Conservation (phyloP, 805 yeast species). For the Candida endomychidarum region DNA sequence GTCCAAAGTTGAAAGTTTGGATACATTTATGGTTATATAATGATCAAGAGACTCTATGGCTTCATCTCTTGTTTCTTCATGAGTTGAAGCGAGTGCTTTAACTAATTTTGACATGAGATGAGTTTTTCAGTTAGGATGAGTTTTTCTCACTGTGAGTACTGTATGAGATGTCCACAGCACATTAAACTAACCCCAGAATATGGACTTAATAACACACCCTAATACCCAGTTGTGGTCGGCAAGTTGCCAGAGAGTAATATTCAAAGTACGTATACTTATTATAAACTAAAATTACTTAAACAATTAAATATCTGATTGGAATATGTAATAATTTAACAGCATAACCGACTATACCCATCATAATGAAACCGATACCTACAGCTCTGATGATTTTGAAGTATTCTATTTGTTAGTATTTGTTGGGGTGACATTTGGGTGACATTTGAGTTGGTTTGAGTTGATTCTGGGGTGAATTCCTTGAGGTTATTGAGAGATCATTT, state of each 20-base stretch:
- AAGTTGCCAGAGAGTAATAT: too few species aligned
- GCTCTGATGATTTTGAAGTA: conserved; percentile 87
- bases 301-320: conserved; percentile 94
- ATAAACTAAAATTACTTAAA: too few species aligned
- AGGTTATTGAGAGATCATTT: too few species aligned
- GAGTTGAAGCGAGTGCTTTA: conserved; percentile 81
- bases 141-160: background rate
- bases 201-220: too few species aligned
- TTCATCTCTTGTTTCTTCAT: conserved; percentile 68
- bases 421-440: too few species aligned
- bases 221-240: too few species aligned
- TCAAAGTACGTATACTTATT: too few species aligned
- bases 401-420: conserved; percentile 40
- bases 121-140: background rate
- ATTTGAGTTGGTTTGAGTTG: too few species aligned
- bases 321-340: conserved; percentile 91
- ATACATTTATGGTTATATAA: conserved; percentile 32
- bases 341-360: conserved; percentile 98
- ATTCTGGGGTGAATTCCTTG: too few species aligned
- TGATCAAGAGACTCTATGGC: conserved; percentile 15
- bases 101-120: conserved; percentile 51
- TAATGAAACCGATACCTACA: conserved; percentile 93
- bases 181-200: too few species aligned
- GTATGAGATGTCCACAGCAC: too few species aligned
- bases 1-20: conserved; percentile 49